A percentile compares a stretch with the other conserved stretches of the same genome.
phyloP scores from a whole-genome alignment of 1,284 basidiomycete genomes.

The Ustilago sp. region DNA sequence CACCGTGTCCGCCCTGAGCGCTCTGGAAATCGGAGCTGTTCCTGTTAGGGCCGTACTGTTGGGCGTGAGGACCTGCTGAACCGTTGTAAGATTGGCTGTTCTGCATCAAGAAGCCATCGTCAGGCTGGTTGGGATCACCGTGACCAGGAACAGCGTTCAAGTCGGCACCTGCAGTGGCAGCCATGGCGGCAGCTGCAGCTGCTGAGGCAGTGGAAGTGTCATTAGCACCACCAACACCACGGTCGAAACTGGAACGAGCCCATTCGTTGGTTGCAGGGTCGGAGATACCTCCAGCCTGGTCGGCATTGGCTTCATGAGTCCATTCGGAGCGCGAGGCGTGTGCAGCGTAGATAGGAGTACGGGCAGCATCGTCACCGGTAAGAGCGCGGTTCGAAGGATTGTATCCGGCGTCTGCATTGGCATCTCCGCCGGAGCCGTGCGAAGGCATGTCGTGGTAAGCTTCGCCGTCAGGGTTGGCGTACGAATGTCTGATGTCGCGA shows the following conservation, averaged over 20 bases:
- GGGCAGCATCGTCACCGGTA: constrained; percentile 29
- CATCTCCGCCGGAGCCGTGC: constrained; percentile 18
- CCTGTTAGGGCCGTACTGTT: constrained; percentile 33
- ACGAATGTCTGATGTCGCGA: constrained; percentile 25
- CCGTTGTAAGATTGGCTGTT: constrained; percentile 30
- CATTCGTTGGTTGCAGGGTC: constrained; percentile 42
- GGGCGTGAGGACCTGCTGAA: constrained; percentile 18
- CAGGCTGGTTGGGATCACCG: constrained; percentile 22
- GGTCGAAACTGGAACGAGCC: constrained; percentile 37
- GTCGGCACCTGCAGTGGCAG: constrained; percentile 43
- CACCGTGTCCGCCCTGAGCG: constrained; percentile 31
- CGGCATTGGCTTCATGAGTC: constrained; percentile 22
- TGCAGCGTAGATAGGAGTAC: constrained; percentile 51
- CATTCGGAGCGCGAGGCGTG: constrained; percentile 47
- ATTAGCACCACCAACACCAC: constrained; percentile 2
- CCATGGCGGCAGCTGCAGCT: constrained; percentile 48
- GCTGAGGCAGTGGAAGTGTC: constrained; percentile 29
- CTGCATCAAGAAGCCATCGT: constrained; percentile 51
- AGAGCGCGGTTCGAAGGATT: constrained; percentile 18
- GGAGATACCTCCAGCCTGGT: constrained; percentile 4
- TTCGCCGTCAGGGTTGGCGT: constrained; percentile 22
- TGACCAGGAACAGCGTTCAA: constrained; percentile 41
- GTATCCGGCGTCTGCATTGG: constrained; percentile 36
- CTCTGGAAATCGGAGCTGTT: constrained; percentile 45
- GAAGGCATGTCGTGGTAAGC: constrained; percentile 18